A percentile compares a stretch with the other conserved stretches of the same genome.
Conservation (phyloP, 495 filamentous ascomycete species). For the Penicillium cosmopolitanum region DNA sequence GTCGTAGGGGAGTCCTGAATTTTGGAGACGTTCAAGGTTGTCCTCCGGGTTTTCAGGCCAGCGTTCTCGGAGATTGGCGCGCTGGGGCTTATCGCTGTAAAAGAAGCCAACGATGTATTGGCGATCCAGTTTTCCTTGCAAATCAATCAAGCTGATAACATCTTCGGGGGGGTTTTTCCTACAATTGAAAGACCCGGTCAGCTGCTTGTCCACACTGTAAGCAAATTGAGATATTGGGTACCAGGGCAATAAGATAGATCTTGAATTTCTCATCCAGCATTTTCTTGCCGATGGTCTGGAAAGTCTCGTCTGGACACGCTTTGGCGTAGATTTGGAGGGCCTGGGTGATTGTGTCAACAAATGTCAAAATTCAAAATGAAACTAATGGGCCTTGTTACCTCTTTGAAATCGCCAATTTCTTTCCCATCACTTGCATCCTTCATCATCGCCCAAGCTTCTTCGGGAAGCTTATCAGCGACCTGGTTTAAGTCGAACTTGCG, state of each 20-base stretch:
- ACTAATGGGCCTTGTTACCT: constrained; percentile 42
- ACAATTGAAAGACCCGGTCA: not conserved
- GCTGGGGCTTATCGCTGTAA: constrained; percentile 63
- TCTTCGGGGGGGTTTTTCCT: constrained; percentile 59
- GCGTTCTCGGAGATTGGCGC: constrained; percentile 57
- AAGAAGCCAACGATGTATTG: constrained; percentile 76
- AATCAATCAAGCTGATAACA: constrained; percentile 76
- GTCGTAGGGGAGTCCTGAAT: constrained; percentile 72
- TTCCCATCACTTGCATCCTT: constrained; percentile 61
- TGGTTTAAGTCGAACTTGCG: constrained; percentile 66
- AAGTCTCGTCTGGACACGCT: constrained; percentile 65
- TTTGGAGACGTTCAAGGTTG: constrained; percentile 71
- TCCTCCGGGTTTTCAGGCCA: constrained; percentile 71
- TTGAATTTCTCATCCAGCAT: constrained; percentile 67
- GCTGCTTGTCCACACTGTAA: not conserved
- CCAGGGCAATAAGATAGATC: constrained; percentile 75
- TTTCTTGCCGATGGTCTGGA: constrained; percentile 70
- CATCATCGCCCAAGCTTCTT: constrained; percentile 73
- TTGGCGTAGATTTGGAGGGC: constrained; percentile 74
- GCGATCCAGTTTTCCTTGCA: constrained; percentile 78
- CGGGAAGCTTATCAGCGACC: constrained; percentile 60
- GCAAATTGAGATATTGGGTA: constrained; percentile 20
- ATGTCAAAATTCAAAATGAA: not conserved
- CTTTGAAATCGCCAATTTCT: constrained; percentile 75
- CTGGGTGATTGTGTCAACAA: constrained; percentile 30